phyloP scores from a whole-genome alignment of 345 rosid species.

The Arabis hirsuta region DNA sequence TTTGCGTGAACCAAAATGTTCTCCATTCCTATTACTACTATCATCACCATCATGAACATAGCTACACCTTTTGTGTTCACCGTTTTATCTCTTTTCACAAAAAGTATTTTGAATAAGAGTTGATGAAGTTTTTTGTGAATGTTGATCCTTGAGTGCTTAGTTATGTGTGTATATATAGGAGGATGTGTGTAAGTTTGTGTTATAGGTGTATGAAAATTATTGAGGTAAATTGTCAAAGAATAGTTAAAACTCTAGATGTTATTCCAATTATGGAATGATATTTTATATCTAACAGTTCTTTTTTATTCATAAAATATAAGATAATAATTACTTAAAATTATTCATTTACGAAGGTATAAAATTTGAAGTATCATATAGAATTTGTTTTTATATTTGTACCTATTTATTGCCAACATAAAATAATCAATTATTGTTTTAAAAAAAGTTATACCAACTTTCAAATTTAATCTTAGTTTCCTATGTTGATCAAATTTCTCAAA shows the following conservation, averaged over 20 bases:
- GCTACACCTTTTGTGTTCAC: constrained; percentile 21
- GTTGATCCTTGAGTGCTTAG: constrained; percentile 18
- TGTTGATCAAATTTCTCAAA: neutral
- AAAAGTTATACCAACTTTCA: neutral
- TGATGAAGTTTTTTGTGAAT: neutral
- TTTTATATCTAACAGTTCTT: too few relatives aligned
- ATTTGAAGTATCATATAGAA: neutral
- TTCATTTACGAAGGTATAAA: neutral
- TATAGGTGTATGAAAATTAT: neutral
- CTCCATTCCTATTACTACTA: constrained; percentile 25
- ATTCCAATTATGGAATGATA: neutral
- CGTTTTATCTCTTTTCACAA: neutral
- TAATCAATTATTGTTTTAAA: neutral
- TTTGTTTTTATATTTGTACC: too few relatives aligned
- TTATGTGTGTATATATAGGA: constrained; percentile 10
- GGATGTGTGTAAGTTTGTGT: constrained; percentile 14
- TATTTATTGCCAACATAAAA: neutral
- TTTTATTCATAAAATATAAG: neutral
- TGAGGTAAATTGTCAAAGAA: neutral
- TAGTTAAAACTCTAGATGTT: neutral
- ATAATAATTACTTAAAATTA: neutral
- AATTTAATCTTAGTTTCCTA: neutral
- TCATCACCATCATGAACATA: constrained; percentile 29
- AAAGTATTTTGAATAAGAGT: too few relatives aligned
- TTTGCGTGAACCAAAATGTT: constrained; percentile 27